Percentiles rank a stretch among this genome's conserved stretches.
phyloP scores from a whole-genome alignment of 495 filamentous ascomycete species.

The Penicilliopsis zonata region DNA sequence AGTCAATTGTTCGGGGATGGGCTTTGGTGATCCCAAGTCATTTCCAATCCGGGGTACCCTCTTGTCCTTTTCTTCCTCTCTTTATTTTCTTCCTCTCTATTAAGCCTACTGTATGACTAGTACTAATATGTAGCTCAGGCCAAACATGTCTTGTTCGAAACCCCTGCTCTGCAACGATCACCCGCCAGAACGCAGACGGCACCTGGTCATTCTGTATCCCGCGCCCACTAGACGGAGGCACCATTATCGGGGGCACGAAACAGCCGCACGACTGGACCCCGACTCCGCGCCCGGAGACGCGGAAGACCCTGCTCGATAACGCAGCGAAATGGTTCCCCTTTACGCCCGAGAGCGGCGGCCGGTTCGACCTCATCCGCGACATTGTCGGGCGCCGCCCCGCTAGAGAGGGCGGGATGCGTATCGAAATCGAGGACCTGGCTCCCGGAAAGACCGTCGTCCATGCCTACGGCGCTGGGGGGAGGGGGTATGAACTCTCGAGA shows the following conservation, averaged over 20 bases:
- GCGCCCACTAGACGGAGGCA: constrained; percentile 45
- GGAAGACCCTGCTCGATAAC: constrained; percentile 33
- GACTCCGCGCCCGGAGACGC: constrained; percentile 30
- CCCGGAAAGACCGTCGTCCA: constrained; percentile 34
- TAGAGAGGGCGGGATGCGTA: constrained; percentile 29
- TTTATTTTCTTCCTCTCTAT: constrained; percentile 2
- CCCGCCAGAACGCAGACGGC: constrained; percentile 45
- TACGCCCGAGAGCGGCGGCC: constrained; percentile 16
- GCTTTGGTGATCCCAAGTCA: constrained; percentile 37
- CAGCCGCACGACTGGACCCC: constrained; percentile 44
- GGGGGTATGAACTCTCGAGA: constrained; percentile 39
- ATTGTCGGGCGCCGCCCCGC: constrained; percentile 33
- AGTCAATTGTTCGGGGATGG: constrained; percentile 47
- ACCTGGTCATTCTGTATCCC: constrained; percentile 51
- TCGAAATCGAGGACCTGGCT: constrained; percentile 24
- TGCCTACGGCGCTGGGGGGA: constrained; percentile 51
- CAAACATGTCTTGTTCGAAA: constrained; percentile 36
- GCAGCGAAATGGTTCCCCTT: constrained; percentile 34
- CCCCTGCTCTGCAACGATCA: constrained; percentile 40
- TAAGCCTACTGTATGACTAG: too few relatives aligned
- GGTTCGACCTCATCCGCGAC: constrained; percentile 34
- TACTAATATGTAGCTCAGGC: too few relatives aligned
- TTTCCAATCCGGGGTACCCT: constrained; percentile 43
- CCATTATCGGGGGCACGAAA: constrained; percentile 52
- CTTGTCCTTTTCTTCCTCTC: not conserved